Evolutionary conservation across 1,284 basidiomycete genomes (phyloP).

Genomic region (Ganoderma leucocontextum): DNA sequence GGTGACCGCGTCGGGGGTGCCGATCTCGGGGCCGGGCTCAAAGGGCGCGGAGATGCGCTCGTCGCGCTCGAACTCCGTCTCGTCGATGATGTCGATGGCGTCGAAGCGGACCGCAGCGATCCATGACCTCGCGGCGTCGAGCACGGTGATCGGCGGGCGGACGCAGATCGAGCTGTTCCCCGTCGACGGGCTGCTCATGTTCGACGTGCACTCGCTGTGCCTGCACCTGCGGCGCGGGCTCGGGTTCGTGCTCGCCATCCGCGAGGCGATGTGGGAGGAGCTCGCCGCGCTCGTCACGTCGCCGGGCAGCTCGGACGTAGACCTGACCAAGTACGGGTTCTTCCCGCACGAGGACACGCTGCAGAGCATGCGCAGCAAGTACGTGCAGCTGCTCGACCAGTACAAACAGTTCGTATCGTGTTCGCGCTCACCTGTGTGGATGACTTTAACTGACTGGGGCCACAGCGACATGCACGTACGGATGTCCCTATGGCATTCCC

Average conservation of each 20-base stretch:
- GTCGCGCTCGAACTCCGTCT: slow-evolving; percentile 16
- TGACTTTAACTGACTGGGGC: not conserved
- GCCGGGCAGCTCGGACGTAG: slow-evolving; percentile 42
- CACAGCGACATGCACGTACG: slow-evolving; percentile 74
- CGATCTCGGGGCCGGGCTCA: not conserved
- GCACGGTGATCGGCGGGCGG: slow-evolving; percentile 31
- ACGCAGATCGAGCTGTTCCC: slow-evolving; percentile 46
- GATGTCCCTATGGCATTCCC: slow-evolving; percentile 70
- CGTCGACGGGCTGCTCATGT: slow-evolving; percentile 51
- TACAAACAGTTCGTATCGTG: slow-evolving; percentile 58
- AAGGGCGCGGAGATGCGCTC: not conserved
- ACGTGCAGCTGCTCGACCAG: slow-evolving; percentile 67
- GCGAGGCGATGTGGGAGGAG: slow-evolving; percentile 83
- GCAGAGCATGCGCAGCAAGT: slow-evolving; percentile 48
- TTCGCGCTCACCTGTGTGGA: not conserved
- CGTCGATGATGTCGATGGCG: slow-evolving; percentile 21
- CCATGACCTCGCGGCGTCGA: slow-evolving; percentile 28
- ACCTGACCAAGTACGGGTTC: slow-evolving; percentile 68
- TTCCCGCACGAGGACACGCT: slow-evolving; percentile 26
- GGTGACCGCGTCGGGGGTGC: slow-evolving; percentile 4
- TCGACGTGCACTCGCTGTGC: slow-evolving; percentile 68
- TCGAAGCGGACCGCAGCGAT: slow-evolving; percentile 30
- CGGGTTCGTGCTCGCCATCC: slow-evolving; percentile 68
- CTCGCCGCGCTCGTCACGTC: slow-evolving; percentile 59
- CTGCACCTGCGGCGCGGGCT: slow-evolving; percentile 76